Evolutionary conservation across 768 basidiomycete genomes (phyloP).

Genomic region (Boletus sp.): DNA sequence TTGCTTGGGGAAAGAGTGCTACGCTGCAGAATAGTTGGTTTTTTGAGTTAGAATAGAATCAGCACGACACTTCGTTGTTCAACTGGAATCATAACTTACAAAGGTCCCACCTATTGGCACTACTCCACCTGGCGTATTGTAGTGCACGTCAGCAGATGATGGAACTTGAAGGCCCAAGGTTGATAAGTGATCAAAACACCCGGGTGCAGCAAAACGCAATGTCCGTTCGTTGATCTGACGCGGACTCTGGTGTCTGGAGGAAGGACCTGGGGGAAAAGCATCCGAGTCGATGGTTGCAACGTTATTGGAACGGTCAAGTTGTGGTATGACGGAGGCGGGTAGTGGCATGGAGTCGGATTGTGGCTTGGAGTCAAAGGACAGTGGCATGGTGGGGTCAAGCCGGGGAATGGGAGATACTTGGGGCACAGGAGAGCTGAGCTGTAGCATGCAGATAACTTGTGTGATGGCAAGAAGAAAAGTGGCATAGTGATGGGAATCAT

Average conservation of each 20-base stretch:
- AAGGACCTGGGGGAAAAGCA: background rate
- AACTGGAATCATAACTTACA: background rate
- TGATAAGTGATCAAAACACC: background rate
- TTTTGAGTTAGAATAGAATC: background rate
- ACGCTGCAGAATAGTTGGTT: background rate
- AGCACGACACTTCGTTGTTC: background rate
- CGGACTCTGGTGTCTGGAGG: background rate
- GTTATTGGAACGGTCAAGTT: background rate
- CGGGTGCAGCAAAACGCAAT: background rate
- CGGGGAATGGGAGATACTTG: too few relatives aligned
- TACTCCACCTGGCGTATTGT: background rate
- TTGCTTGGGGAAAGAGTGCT: background rate
- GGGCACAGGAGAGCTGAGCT: too few relatives aligned
- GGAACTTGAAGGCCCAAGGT: background rate
- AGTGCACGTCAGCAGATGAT: background rate
- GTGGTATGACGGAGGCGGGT: background rate
- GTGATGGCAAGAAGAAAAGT: too few relatives aligned
- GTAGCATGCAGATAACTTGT: too few relatives aligned
- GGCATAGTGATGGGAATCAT: too few relatives aligned
- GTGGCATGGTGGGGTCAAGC: too few relatives aligned
- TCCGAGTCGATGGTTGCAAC: too few relatives aligned
- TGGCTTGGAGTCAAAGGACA: too few relatives aligned
- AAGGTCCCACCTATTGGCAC: background rate
- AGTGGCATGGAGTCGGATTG: background rate
- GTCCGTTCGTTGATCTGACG: background rate